Evolutionary conservation across 2,329 filamentous ascomycete species (phyloP), one percentile per base, ranked within the genome.

Genomic region (Exophiala lecanii-corni): DNA sequence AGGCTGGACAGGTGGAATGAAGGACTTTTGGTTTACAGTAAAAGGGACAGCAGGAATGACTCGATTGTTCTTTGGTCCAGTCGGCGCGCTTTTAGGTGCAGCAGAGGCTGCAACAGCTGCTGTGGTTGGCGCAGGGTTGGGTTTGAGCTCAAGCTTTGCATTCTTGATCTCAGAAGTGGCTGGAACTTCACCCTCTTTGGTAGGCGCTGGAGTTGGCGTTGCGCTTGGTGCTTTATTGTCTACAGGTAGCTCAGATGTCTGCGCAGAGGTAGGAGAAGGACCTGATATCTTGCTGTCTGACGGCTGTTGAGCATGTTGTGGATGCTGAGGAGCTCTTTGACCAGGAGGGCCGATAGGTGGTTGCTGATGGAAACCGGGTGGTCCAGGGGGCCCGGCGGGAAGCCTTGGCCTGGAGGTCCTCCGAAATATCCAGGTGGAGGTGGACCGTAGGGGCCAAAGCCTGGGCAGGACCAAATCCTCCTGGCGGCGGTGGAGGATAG

Each of bases 401-500:
- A 92, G 18, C 81, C 82, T 64, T 86, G 85, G 5, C 82, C 83
- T 6, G 81, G 39, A 19, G 49, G 79, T 40, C 76, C 79, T 54
- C 51, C 54, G 49, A 50, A 84, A 60, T 82, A 91, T 85, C 87
- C 94, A 43, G 83, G 84, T 36, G 72, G 73, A 35, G 81, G 85
- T 12, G 81, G 82, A 51, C 84, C 85, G 62, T 89, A 94, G 1
- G 84, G 83, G 53, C 80, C 80, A 56, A 83, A 88, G 13, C 78
- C 78, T 51, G 83, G 83, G 18, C 77, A 43, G 70, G 69, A 35
- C 76, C 76, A 50, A 69, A 71, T 53, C 68, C 73, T 66, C 61
- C 71, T 48, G 66, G 68, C 16, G 54, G 72, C 19, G 74, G 73
- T 41, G 72, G n/a, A n/a, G n/a, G 76, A 47, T 55, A 67, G 51